Base-by-base conservation (phyloP, 176 grass and related monocot species). In the Eragrostis curvula region DNA sequence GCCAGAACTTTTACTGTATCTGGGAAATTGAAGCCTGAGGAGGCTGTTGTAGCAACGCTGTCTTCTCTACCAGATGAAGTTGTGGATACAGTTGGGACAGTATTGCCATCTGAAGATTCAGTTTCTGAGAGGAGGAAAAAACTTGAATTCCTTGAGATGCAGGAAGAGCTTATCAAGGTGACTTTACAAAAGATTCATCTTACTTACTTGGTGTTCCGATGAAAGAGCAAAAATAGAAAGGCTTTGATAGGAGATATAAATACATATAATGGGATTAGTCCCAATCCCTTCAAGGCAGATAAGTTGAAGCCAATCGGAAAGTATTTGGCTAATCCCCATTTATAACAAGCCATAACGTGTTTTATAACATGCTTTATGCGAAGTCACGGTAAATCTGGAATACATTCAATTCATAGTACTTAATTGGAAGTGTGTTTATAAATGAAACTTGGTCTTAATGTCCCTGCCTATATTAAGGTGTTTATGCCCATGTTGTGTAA, bases 111-210 rank as follows among this genome's bases (percentile, higher is more conserved):
- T 69, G 93, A 96, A 93, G 96, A 99, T 93, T 91, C 93, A 75
- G 93, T 99, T 79, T 96, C 93, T 78, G 91, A 96, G 82, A 96
- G 96, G 87, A 95, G 82, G 75, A 93, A 80, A 75, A 96, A 92
- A 79, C 88, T 96, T 73, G 93, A 96, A 83, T 99, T 96, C 93
- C 91, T 99, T 41, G 91, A 94, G 87, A 93, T 99, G 97, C 97
- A 99, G 82, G 97, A 99, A 94, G 97, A 99, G 87, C 91, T 99
- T 86, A 99, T 99, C 85, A 99, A 99, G 93, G 97, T 96, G 83
- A 67, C 3, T 60, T 58, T 27, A 27, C 18, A 28, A 61, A 61
- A 61, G 9, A 61, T 61, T 61, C 8, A 47, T 63, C 42, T 62
- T 78, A 77, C 47, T 24, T 25, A 47, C 25, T 50, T 49, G 6